Conservation (phyloP, 257 asterid genomes). For the Nicotiana otophora region DNA sequence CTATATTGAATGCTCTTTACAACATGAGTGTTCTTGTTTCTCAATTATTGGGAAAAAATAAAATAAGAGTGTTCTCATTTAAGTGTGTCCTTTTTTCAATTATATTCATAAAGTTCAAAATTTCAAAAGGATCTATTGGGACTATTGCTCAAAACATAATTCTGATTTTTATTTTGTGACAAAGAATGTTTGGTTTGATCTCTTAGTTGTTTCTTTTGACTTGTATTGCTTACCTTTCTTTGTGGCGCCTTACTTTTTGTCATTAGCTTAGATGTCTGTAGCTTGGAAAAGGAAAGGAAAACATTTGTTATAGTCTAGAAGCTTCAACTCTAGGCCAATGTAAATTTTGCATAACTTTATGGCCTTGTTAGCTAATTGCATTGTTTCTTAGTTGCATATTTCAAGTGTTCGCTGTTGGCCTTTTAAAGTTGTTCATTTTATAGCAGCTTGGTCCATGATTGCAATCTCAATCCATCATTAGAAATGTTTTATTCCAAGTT, state of each 20-base stretch:
- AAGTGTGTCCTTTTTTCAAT: background rate
- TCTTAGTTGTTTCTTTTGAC: background rate
- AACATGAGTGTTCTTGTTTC: background rate
- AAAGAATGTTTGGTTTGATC: background rate
- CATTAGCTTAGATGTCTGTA: background rate
- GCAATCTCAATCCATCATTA: slow-evolving; percentile 1
- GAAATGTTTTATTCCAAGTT: background rate
- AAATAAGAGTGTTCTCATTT: background rate
- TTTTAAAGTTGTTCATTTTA: background rate
- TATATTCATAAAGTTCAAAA: background rate
- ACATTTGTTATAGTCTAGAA: background rate
- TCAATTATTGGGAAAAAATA: background rate
- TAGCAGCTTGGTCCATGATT: background rate
- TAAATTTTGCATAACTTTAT: background rate
- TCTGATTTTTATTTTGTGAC: background rate
- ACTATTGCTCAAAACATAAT: background rate
- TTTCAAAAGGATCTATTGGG: background rate
- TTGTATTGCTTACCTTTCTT: background rate
- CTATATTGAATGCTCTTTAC: background rate
- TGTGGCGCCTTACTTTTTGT: background rate
- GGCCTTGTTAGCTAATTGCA: background rate
- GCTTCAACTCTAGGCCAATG: background rate
- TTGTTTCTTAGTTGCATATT: background rate
- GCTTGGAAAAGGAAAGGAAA: background rate
- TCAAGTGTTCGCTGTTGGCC: background rate